Base-by-base conservation (phyloP, 768 basidiomycete species). In the Lactifluus hygrophoroides region DNA sequence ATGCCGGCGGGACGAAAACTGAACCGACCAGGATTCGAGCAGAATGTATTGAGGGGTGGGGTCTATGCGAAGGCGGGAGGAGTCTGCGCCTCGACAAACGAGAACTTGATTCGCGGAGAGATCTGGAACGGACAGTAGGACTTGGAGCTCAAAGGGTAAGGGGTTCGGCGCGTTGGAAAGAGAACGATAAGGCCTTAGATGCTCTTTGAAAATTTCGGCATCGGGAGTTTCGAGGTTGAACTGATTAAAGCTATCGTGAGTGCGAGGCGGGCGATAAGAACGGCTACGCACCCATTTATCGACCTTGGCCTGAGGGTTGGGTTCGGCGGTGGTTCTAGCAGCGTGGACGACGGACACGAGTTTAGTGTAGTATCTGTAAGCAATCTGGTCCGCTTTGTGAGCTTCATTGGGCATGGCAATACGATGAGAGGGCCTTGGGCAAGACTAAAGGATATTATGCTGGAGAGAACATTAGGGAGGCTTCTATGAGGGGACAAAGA, bases 221-320 rank as follows among this genome's bases (percentile, higher is more conserved):
- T 89, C 85, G 21, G 84, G 85, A 1, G 82, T 88, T 72, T 90
- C 88, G 52, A 90, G 75, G 70, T 90, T 90, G 77, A 90, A 90
- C 89, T 90, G 14, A 38, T 19, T 55, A 48, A 25, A 30, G 55
- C 19, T 14, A 54, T 57, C 11, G n/a, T 40, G 45, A 32, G 51
- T 35, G 43, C 9, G 14, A 32, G 25, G 16, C 25, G 40, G 30
- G 16, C 19, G 49, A 30, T 27, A 32, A 37, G 11, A 17, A 11
- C 25, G 14, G 38, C 25, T 1, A 74, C 87, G 58, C 50, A 90
- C 88, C 89, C 90, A 91, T 80, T 88, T 90, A 69, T 92, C 89
- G 45, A 79, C 71, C 75, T 80, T 88, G 38, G 73, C 70, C 60
- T 71, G 73, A 32, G 66, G 62, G 44, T 66, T 60, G n/a, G 68